A percentile compares a stretch with the other conserved stretches of the same genome.
Conservation (phyloP, 2,329 filamentous ascomycete species). For the Aspergillus nomiae region DNA sequence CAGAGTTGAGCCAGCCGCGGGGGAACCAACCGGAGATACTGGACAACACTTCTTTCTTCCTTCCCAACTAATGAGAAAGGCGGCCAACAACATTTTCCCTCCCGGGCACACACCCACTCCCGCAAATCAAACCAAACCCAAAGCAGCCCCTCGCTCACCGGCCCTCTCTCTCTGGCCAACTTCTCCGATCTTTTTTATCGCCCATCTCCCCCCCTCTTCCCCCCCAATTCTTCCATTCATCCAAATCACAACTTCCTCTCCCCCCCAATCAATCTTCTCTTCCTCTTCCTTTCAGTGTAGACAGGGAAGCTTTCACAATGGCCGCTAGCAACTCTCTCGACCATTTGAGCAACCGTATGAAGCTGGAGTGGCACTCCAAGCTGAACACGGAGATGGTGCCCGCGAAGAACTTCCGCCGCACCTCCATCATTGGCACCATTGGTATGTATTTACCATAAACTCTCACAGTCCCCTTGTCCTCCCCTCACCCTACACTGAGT, state of each 20-base stretch:
- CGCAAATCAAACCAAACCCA: slow-evolving; percentile 7
- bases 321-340: slow-evolving; percentile 79
- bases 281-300: slow-evolving; percentile 7
- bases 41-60: neutral
- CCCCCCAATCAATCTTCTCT: slow-evolving; percentile 9
- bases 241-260: slow-evolving; percentile 6
- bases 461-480: neutral
- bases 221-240: slow-evolving; percentile 7
- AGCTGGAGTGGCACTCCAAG: slow-evolving; percentile 70
- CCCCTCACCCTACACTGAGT: slow-evolving; percentile 1
- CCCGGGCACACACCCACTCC: slow-evolving; percentile 26
- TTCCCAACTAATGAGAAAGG: slow-evolving; percentile 2
- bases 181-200: slow-evolving; percentile 23
- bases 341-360: slow-evolving; percentile 77
- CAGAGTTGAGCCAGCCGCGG: slow-evolving; percentile 13
- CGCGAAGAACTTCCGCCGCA: slow-evolving; percentile 87
- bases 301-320: slow-evolving; percentile 47
- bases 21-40: slow-evolving; percentile 30
- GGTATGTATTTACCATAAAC: slow-evolving; percentile 52
- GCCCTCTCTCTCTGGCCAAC: slow-evolving; percentile 25
- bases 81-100: slow-evolving; percentile 42
- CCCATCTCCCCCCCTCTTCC: slow-evolving; percentile 14
- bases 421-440: slow-evolving; percentile 98
- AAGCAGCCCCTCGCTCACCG: slow-evolving; percentile 13
- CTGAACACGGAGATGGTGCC: slow-evolving; percentile 90